Conservation (phyloP, 352 stramenopile species). For the Phytophthora pluvialis region DNA sequence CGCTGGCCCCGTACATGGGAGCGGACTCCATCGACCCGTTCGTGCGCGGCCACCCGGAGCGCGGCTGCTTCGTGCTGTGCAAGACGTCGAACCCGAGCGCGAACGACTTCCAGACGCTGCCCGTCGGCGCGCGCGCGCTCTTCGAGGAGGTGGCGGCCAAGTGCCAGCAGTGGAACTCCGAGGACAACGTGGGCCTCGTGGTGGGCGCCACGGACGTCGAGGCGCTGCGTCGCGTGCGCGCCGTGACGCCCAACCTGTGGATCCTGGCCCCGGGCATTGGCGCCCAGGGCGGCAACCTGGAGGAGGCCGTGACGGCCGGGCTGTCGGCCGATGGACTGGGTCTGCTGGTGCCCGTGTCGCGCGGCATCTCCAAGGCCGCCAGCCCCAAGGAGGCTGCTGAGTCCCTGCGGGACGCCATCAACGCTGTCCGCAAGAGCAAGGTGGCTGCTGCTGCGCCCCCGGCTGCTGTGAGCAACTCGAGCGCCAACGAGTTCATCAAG, state of each 20-base stretch:
- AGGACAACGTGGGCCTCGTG: constrained; percentile 96
- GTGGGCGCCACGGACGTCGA: constrained; percentile 97
- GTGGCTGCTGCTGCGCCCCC: constrained; percentile 30
- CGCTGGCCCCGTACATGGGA: constrained; percentile 98
- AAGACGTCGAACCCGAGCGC: constrained; percentile 99
- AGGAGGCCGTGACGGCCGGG: constrained; percentile 84
- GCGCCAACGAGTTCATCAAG: constrained; percentile 96
- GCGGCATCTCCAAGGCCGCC: constrained; percentile 94
- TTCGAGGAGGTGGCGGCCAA: constrained; percentile 94
- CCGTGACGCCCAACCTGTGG: constrained; percentile 92
- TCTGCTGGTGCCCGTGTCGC: constrained; percentile 96
- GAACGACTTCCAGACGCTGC: constrained; percentile 95
- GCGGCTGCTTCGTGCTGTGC: constrained; percentile 97
- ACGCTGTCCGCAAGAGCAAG: constrained; percentile 82
- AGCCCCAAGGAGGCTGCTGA: constrained; percentile 92
- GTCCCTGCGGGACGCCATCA: constrained; percentile 94
- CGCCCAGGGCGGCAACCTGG: constrained; percentile 93
- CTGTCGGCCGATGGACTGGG: constrained; percentile 89
- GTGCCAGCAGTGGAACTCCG: constrained; percentile 88
- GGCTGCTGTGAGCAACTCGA: constrained; percentile 29
- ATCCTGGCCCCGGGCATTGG: constrained; percentile 98
- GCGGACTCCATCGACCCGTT: constrained; percentile 98
- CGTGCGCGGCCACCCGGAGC: constrained; percentile 83
- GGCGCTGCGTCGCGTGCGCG: constrained; percentile 90
- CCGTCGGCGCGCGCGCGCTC: constrained; percentile 54